Percentiles rank a stretch among this genome's conserved stretches.
Conservation (phyloP, 2,329 filamentous ascomycete genomes). For the Harringtonia lauricola region DNA sequence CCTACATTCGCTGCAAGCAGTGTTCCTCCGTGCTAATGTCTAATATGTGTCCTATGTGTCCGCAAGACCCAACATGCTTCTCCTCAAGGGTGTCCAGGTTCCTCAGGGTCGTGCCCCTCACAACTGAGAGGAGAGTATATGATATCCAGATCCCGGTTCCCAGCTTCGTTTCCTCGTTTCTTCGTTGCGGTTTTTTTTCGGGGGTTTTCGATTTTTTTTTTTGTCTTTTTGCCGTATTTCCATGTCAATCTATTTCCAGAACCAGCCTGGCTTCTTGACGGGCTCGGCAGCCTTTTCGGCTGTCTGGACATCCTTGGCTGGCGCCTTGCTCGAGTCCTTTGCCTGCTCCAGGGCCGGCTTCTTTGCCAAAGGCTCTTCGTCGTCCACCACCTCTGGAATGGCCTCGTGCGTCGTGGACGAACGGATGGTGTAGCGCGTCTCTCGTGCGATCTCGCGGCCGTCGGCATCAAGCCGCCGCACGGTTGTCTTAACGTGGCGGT, state of each 20-base stretch:
- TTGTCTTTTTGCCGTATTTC: neutral
- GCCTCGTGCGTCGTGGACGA: conserved; percentile 1
- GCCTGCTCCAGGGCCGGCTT: conserved; percentile 1
- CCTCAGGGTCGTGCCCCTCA: too few species aligned
- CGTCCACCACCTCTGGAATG: neutral
- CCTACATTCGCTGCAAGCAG: too few species aligned
- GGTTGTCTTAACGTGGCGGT: conserved; percentile 29
- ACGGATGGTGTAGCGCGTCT: conserved; percentile 17
- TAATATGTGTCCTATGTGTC: too few species aligned
- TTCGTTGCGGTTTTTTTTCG: neutral
- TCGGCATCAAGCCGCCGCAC: conserved; percentile 28
- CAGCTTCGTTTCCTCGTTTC: neutral
- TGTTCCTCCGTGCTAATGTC: too few species aligned
- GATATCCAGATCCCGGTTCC: neutral
- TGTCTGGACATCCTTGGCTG: too few species aligned
- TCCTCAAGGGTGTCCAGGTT: too few species aligned
- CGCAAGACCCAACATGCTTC: too few species aligned
- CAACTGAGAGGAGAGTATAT: too few species aligned
- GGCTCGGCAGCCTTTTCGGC: conserved; percentile 8
- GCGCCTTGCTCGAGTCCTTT: conserved; percentile 4
- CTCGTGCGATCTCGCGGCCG: conserved; percentile 28
- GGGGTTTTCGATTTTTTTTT: too few species aligned
- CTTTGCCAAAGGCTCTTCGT: neutral
- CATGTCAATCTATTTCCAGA: conserved; percentile 24
- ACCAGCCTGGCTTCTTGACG: conserved; percentile 23